Base-by-base conservation (phyloP, 495 filamentous ascomycete species). In the Xylaria castorea region DNA sequence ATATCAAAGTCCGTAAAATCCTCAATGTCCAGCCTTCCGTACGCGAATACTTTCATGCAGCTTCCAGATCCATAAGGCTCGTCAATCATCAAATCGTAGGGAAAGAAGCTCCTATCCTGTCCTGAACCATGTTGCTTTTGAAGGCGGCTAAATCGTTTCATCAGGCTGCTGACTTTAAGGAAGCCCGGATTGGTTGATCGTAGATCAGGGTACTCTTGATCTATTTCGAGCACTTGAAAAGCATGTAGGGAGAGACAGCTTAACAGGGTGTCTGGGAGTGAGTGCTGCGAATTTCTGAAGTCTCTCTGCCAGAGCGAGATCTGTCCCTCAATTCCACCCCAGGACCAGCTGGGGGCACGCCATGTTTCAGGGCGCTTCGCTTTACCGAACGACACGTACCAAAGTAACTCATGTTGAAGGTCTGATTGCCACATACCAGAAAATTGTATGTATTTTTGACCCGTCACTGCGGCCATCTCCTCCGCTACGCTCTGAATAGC, bases 261-360 rank as follows among this genome's bases (percentile, higher is more conserved):
- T 22, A 62, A 6, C 25, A 62, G 58, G 25, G 58, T 62, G 8
- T 25, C 18, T 11, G 58, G 58, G 58, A 12, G 58, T 27, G 58
- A n/a, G 18, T 25, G 20, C 36, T 42, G 34, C 14, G 58, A 38
- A 34, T 25, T 62, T 40, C 58, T 62, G n/a, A 62, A 62, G 40
- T 62, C 34, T 62, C 58, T 62, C 58, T 62, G 55, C 55, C 55
- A 58, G 50, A n/a, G n/a, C n/a, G n/a, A n/a, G n/a, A n/a, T n/a
- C n/a, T 60, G 55, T 16, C 63, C 51, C 7, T 75, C 73, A 5
- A 75, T 6, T 16, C 64, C 68, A 25, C 65, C 73, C 73, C 73
- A 75, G 20, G 70, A 73, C 73, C 73, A 75, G 22, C 40, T 75
- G n/a, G 73, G 73, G 36, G 73, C 73, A 22, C 71, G 64, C 30